Evolutionary conservation across 768 basidiomycete genomes (phyloP).

Genomic region (Tulasnella sp.): DNA sequence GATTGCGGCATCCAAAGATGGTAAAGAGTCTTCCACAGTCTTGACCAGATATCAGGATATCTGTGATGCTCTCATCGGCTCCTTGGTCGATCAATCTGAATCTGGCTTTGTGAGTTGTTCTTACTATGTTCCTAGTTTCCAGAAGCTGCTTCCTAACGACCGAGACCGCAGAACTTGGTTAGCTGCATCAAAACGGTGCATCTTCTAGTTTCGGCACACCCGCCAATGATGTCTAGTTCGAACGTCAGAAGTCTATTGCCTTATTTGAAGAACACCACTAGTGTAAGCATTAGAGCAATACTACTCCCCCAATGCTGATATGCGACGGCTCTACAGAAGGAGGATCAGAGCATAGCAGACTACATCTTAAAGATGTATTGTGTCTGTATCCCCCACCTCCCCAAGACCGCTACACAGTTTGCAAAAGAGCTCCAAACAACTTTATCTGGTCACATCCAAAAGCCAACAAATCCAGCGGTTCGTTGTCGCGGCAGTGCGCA

Average conservation of each 20-base stretch:
- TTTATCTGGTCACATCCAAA: conserved; percentile 27
- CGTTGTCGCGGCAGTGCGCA: conserved; percentile 21
- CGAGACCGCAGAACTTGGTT: conserved; percentile 49
- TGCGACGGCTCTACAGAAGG: conserved; percentile 36
- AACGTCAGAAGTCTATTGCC: conserved; percentile 81
- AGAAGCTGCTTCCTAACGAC: neutral
- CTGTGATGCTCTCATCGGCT: conserved; percentile 76
- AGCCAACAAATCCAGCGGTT: conserved; percentile 29
- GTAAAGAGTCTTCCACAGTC: conserved; percentile 39
- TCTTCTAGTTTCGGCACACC: conserved; percentile 70
- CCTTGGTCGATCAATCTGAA: conserved; percentile 74
- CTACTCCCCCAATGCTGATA: neutral
- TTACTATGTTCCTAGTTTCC: neutral
- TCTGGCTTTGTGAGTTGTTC: conserved; percentile 54
- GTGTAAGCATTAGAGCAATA: conserved; percentile 37
- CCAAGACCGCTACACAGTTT: conserved; percentile 80
- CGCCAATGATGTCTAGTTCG: conserved; percentile 67
- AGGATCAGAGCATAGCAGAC: conserved; percentile 76
- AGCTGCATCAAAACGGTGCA: conserved; percentile 81
- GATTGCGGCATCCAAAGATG: conserved; percentile 65
- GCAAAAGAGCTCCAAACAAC: conserved; percentile 71
- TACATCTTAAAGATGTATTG: conserved; percentile 84
- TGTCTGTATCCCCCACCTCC: conserved; percentile 74
- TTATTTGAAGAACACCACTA: conserved; percentile 73
- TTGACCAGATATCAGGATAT: conserved; percentile 67